A percentile compares a stretch with the other conserved stretches of the same genome.
Evolutionary conservation across 345 rosid genomes (phyloP).

Genomic region (Rhizophora mangle): DNA sequence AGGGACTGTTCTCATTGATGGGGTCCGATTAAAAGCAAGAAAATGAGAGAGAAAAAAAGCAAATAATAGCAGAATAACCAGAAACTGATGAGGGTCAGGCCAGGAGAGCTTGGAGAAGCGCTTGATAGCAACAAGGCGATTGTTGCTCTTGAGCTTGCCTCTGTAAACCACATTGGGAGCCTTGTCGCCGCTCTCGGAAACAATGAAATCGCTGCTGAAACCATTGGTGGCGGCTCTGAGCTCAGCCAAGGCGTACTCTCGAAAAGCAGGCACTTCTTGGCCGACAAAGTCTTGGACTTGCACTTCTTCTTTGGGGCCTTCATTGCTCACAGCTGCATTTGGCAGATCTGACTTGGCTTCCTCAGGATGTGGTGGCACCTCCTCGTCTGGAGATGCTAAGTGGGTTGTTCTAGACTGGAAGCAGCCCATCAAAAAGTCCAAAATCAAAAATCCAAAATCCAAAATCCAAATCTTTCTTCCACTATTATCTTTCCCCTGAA

Average conservation of each 20-base stretch:
- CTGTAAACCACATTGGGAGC: slow-evolving; percentile 90
- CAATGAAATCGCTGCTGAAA: slow-evolving; percentile 64
- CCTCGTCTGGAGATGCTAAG: slow-evolving; percentile 64
- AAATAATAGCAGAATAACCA: slow-evolving; percentile 34
- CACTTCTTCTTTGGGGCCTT: slow-evolving; percentile 34
- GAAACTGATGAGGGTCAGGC: slow-evolving; percentile 96
- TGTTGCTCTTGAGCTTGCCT: slow-evolving; percentile 63
- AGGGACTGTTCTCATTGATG: too few species aligned
- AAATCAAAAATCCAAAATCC: too few species aligned
- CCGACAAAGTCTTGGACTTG: too few species aligned
- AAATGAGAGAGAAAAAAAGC: background rate
- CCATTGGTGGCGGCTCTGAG: slow-evolving; percentile 80
- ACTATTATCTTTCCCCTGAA: background rate
- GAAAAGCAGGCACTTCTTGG: slow-evolving; percentile 50
- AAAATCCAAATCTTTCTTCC: too few species aligned
- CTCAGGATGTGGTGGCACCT: slow-evolving; percentile 50
- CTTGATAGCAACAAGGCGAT: slow-evolving; percentile 71
- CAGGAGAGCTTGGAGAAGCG: slow-evolving; percentile 88
- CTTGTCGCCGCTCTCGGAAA: slow-evolving; percentile 95
- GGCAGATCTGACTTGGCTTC: slow-evolving; percentile 53
- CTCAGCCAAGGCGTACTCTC: slow-evolving; percentile 65
- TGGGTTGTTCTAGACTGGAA: slow-evolving; percentile 80
- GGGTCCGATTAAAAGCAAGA: too few species aligned
- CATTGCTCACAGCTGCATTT: slow-evolving; percentile 39
- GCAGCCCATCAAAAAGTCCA: slow-evolving; percentile 59